A percentile compares a stretch with the other conserved stretches of the same genome.
Evolutionary conservation across 805 yeast species (phyloP).

Genomic region (Scheffersomyces ergatensis): DNA sequence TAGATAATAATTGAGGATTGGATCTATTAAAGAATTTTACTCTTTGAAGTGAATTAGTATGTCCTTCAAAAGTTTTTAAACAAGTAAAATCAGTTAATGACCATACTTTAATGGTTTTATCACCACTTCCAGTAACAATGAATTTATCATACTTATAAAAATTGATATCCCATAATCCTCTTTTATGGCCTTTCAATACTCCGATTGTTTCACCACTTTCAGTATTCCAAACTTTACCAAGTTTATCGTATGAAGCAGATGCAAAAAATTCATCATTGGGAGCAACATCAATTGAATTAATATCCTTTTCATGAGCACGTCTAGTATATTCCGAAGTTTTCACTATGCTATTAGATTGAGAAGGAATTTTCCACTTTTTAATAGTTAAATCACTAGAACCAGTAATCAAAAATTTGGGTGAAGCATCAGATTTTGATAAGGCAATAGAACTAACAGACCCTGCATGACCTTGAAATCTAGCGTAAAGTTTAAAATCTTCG

Average conservation of each 20-base stretch:
- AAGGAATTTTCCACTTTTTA: constrained; percentile 81
- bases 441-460: constrained; percentile 82
- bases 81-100: constrained; percentile 75
- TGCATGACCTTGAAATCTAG: constrained; percentile 81
- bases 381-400: constrained; percentile 84
- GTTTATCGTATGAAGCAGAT: constrained; percentile 91
- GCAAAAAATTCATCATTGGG: constrained; percentile 88
- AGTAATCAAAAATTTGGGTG: constrained; percentile 73
- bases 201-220: constrained; percentile 87
- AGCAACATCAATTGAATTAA: constrained; percentile 84
- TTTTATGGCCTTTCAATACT: constrained; percentile 81
- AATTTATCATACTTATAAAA: constrained; percentile 80
- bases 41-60: constrained; percentile 87
- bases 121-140: constrained; percentile 86
- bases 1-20: constrained; percentile 65
- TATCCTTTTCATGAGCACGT: constrained; percentile 96
- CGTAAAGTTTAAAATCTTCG: constrained; percentile 43
- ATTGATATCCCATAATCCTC: constrained; percentile 91
- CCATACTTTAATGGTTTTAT: constrained; percentile 89
- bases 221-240: constrained; percentile 85
- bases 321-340: constrained; percentile 81
- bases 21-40: constrained; percentile 60
- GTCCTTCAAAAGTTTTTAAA: constrained; percentile 86
- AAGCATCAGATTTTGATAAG: constrained; percentile 53
- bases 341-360: constrained; percentile 31